Conservation (phyloP, 345 rosid genomes). For the Nasturtium officinale region DNA sequence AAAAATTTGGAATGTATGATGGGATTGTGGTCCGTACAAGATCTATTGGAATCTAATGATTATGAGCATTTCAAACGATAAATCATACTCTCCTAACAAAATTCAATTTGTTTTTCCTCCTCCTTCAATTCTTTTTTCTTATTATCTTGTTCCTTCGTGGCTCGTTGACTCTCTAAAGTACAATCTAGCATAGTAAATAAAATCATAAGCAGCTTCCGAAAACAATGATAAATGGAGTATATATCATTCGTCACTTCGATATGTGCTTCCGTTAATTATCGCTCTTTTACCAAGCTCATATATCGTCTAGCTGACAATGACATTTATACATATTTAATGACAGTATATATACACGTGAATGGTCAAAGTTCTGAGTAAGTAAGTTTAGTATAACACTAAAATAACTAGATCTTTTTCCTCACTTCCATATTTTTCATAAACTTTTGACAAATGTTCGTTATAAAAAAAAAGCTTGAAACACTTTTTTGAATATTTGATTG, state of each 20-base stretch:
- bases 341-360: not conserved
- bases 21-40: slow-evolving; percentile 15
- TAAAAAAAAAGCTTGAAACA: not conserved
- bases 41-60: slow-evolving; percentile 19
- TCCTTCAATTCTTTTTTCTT: not conserved
- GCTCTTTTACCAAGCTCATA: not conserved
- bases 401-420: not conserved
- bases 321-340: no score
- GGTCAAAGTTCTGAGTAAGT: not conserved
- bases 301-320: no score
- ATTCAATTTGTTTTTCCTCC: not conserved
- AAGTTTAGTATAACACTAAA: not conserved
- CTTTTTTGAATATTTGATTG: not conserved
- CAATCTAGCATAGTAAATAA: not conserved
- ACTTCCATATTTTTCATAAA: not conserved
- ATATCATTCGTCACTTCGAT: not conserved
- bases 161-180: not conserved
- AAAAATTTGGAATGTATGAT: not conserved
- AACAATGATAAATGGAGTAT: no score
- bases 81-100: not conserved
- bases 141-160: not conserved
- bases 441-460: not conserved
- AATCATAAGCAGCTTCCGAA: not conserved
- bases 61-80: slow-evolving; percentile 1
- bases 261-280: not conserved